These are phyloP conservation scores for Haplosporangium sp. DNA, from an alignment of 371 early-diverging fungal genomes.

Conservation along the genomic window DNA sequence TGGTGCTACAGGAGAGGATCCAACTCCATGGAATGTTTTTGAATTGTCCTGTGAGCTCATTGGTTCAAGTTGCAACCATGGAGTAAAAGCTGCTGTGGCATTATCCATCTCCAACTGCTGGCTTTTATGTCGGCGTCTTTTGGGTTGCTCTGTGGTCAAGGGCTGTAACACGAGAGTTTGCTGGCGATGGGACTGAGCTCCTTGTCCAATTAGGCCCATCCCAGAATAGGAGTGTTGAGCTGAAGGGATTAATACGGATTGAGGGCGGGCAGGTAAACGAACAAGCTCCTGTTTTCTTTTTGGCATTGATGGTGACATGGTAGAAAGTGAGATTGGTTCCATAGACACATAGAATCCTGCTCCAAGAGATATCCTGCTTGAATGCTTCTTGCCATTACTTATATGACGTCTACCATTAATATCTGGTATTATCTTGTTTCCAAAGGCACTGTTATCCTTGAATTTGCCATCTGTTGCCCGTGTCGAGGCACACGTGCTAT, in stretches of 20 bases:
- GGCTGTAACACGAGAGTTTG: background rate
- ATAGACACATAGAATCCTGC: constrained; percentile 41
- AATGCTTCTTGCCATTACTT: constrained; percentile 25
- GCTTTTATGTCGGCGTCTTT: constrained; percentile 26
- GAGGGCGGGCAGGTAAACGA: constrained; percentile 35
- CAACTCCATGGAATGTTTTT: constrained; percentile 36
- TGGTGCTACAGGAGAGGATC: constrained; percentile 6
- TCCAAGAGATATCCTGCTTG: constrained; percentile 31
- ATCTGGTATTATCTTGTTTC: background rate
- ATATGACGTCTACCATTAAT: constrained; percentile 10
- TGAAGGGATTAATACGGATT: constrained; percentile 41
- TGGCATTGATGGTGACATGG: constrained; percentile 31
- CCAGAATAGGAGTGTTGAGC: constrained; percentile 5
- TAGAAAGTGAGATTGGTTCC: constrained; percentile 26
- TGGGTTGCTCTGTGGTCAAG: constrained; percentile 6
- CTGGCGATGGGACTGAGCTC: background rate
- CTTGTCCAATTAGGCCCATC: background rate
- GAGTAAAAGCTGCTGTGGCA: constrained; percentile 6
- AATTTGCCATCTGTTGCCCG: background rate
- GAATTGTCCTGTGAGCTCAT: constrained; percentile 29
- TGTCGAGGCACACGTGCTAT: background rate
- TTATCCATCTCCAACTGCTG: constrained; percentile 23
- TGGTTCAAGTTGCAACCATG: constrained; percentile 28
- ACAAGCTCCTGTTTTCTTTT: constrained; percentile 23
- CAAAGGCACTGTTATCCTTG: background rate